phyloP scores from a whole-genome alignment of 2,329 filamentous ascomycete species.

The Sclerotinia spermophila region DNA sequence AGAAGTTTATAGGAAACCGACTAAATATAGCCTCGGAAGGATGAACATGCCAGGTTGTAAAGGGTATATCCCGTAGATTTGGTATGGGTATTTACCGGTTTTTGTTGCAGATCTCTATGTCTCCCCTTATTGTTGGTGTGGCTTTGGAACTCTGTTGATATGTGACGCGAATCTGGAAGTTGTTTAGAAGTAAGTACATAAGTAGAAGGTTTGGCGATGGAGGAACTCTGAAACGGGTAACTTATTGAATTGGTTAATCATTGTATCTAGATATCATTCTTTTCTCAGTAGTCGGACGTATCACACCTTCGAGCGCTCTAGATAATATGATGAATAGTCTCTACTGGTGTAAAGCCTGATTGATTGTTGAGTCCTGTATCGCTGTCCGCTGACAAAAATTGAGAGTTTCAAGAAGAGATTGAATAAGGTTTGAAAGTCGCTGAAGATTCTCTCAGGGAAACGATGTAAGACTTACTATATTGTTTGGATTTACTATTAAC shows the following conservation, averaged over 20 bases:
- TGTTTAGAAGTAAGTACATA: neutral
- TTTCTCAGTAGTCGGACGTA: neutral
- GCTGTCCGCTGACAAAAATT: no score
- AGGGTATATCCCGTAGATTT: neutral
- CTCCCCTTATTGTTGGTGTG: neutral
- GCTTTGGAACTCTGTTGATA: neutral
- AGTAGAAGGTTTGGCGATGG: neutral
- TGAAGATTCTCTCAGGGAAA: neutral
- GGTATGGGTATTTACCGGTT: no score
- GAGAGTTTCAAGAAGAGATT: conserved; percentile 13
- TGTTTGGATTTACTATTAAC: no score
- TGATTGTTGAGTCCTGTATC: no score
- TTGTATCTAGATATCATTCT: conserved; percentile 10
- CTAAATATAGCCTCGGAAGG: no score
- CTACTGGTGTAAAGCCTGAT: conserved; percentile 12
- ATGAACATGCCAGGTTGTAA: no score
- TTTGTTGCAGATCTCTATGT: neutral
- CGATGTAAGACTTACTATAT: no score
- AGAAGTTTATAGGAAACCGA: no score
- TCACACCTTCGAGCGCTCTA: conserved; percentile 17
- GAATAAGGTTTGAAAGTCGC: no score
- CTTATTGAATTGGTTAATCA: neutral
- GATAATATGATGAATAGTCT: conserved; percentile 19
- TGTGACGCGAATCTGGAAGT: neutral
- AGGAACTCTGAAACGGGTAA: neutral